Conservation (phyloP, 768 basidiomycete species). For the Termitomyces sp. region DNA sequence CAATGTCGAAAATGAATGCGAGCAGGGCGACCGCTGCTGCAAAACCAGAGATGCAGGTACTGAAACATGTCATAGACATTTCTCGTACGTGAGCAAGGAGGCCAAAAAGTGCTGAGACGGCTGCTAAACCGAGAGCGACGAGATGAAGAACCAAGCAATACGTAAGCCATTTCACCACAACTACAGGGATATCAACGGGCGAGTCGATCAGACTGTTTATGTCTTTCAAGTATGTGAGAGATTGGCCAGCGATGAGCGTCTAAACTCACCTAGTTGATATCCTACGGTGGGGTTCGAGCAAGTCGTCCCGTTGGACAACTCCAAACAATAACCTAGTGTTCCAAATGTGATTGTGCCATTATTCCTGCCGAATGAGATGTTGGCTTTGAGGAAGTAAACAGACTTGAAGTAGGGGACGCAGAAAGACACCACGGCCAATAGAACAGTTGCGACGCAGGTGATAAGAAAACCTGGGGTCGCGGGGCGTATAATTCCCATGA, state of each 20-base stretch:
- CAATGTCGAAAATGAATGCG: constrained; percentile 92
- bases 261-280: constrained; percentile 78
- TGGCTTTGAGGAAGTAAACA: constrained; percentile 84
- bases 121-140: constrained; percentile 75
- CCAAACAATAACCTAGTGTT: constrained; percentile 83
- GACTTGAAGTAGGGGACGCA: constrained; percentile 88
- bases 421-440: constrained; percentile 87
- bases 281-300: constrained; percentile 85
- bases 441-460: constrained; percentile 71
- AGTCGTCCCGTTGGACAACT: constrained; percentile 48
- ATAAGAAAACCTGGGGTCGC: constrained; percentile 90
- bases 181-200: constrained; percentile 69
- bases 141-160: constrained; percentile 91
- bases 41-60: constrained; percentile 76
- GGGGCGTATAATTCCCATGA: constrained; percentile 68
- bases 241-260: not conserved
- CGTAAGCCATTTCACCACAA: constrained; percentile 93
- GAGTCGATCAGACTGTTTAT: constrained; percentile 72
- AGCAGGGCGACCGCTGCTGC: constrained; percentile 75
- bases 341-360: constrained; percentile 79
- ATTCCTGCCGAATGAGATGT: constrained; percentile 40
- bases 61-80: constrained; percentile 82
- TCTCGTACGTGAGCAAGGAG: constrained; percentile 86
- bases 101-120: constrained; percentile 73
- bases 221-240: constrained; percentile 42